phyloP scores from a whole-genome alignment of 1,284 basidiomycete species.

The Exobasidium cylindrosporum region DNA sequence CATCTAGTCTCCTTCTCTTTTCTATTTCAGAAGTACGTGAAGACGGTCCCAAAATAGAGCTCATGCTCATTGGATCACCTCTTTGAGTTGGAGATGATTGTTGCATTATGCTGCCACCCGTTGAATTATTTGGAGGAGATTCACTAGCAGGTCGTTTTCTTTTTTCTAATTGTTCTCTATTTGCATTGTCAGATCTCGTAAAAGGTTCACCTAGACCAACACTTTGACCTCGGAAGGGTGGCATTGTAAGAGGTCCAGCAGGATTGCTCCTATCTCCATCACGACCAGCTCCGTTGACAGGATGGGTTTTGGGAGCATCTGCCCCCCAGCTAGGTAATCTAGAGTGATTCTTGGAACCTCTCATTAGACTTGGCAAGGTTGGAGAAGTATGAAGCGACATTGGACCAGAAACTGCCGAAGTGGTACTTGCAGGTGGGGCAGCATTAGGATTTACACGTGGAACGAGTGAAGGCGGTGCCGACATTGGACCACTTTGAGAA shows the following conservation, averaged over 20 bases:
- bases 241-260: background rate
- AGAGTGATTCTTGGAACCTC: background rate
- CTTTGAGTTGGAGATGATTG: conserved; percentile 17
- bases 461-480: conserved; percentile 9
- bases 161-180: background rate
- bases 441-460: conserved; percentile 3
- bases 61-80: conserved; percentile 42
- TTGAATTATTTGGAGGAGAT: conserved; percentile 10
- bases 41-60: conserved; percentile 35
- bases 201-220: background rate
- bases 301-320: background rate
- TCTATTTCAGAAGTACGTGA: conserved; percentile 7
- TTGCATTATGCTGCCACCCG: background rate
- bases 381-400: conserved; percentile 8
- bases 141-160: conserved; percentile 10
- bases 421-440: background rate
- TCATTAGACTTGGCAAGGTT: background rate
- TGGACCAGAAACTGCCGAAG: background rate
- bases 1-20: conserved; percentile 25
- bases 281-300: background rate
- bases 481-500: conserved; percentile 2
- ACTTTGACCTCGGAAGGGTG: conserved; percentile 7
- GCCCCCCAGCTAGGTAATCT: conserved; percentile 10
- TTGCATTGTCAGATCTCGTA: background rate
- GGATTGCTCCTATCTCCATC: background rate